Base-by-base conservation (phyloP, 2,329 filamentous ascomycete genomes). In the Xylaria arbuscula region DNA sequence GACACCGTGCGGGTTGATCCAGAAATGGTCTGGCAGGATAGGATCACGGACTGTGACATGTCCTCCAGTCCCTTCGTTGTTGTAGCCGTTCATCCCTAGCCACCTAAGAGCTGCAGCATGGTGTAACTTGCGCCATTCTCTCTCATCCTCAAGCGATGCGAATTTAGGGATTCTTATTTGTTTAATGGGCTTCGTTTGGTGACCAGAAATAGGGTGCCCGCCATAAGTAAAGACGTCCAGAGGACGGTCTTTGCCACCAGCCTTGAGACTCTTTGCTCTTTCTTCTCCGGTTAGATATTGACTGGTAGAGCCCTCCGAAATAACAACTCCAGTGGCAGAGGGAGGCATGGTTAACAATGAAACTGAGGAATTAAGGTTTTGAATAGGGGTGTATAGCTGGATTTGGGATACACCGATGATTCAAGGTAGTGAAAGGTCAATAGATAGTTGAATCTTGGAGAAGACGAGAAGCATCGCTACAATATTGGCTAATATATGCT, bases 61-160 rank as follows among this genome's bases (percentile, higher is more conserved):
- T 9, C 45, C 45, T 22, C 45, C 45, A n/a, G 45, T n/a, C 8
- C 45, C 45, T 48, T 48, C 45, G n/a, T 48, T 48, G 8, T 48
- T 48, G 17, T 48, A 48, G 3, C 45, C 45, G 8, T 48, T 48
- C 3, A 48, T 7, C 6, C 45, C 45, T 10, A 48, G 45, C 45
- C 45, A 48, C 45, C 45, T 19, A 19, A 48, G 45, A n/a, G 45
- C 45, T 22, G 45, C 45, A n/a, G 45, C 45, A 48, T 48, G 45
- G 45, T 48, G 45, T 11, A 48, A 48, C 15, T 48, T 48, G n/a
- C 45, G 45, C 45, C 45, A 48, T 48, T 48, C 45, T 48, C 45
- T 48, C 19, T 48, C 45, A 48, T 48, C 45, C 45, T 48, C 45
- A 4, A 22, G 45, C 19, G 45, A 48, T 19, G 45, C 45, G 45